Evolutionary conservation across 108 stramenopile genomes (phyloP).

Genomic region (Discostella pseudostelligera): DNA sequence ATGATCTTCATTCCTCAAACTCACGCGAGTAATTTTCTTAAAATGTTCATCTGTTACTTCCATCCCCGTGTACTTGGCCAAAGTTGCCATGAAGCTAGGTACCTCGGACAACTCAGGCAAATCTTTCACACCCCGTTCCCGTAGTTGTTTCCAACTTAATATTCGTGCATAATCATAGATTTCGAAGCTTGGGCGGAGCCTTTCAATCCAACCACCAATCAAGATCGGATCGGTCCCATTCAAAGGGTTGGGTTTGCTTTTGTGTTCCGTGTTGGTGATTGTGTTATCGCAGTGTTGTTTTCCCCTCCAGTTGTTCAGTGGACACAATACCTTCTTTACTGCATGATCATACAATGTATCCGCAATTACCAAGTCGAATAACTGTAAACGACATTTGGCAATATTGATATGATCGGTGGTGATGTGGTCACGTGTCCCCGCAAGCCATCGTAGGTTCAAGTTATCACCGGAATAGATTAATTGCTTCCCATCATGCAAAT

Average conservation of each 20-base stretch:
- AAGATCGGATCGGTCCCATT: constrained; percentile 17
- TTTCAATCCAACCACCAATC: constrained; percentile 43
- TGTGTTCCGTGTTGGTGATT: background rate
- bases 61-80: constrained; percentile 19
- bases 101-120: constrained; percentile 29
- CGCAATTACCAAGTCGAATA: constrained; percentile 45
- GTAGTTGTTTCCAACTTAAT: constrained; percentile 34
- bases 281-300: background rate
- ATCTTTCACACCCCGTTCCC: constrained; percentile 26
- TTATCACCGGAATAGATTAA: constrained; percentile 31
- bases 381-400: constrained; percentile 47
- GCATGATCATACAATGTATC: constrained; percentile 37
- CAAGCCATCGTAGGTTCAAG: constrained; percentile 40
- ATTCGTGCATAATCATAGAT: constrained; percentile 47
- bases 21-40: constrained; percentile 22
- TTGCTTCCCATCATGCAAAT: constrained; percentile 16
- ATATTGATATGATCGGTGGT: constrained; percentile 40
- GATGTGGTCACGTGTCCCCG: constrained; percentile 25
- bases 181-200: constrained; percentile 41
- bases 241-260: constrained; percentile 21
- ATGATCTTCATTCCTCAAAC: constrained; percentile 26
- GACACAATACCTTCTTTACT: constrained; percentile 34
- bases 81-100: constrained; percentile 32
- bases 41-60: constrained; percentile 14
- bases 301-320: constrained; percentile 34